phyloP scores from a whole-genome alignment of 352 stramenopile genomes.

The Globisporangium splendens region DNA sequence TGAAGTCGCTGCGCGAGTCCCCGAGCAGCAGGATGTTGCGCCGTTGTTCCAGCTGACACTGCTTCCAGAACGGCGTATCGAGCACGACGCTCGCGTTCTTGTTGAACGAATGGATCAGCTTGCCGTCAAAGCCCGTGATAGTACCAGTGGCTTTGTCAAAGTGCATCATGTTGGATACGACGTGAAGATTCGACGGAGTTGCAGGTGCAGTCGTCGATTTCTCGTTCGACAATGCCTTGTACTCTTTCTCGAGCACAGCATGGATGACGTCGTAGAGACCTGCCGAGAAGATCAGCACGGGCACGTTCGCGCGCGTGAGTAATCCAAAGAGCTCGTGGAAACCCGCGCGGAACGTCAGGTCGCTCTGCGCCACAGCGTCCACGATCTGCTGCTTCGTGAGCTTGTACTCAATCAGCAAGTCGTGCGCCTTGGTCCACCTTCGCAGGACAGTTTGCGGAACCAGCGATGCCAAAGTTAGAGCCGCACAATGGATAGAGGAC shows the following conservation, averaged over 20 bases:
- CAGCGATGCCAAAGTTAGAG: background rate
- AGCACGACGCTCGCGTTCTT: conserved; percentile 70
- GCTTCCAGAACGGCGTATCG: conserved; percentile 54
- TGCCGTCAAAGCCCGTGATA: conserved; percentile 53
- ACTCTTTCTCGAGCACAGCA: conserved; percentile 37
- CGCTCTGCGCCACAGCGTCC: conserved; percentile 27
- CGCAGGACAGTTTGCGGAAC: background rate
- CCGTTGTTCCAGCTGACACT: conserved; percentile 44
- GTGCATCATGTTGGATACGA: conserved; percentile 78
- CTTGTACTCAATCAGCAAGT: conserved; percentile 47
- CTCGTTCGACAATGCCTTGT: conserved; percentile 9
- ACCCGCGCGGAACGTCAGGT: conserved; percentile 37
- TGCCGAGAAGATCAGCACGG: conserved; percentile 60
- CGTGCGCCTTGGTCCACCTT: conserved; percentile 32
- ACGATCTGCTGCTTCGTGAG: conserved; percentile 38
- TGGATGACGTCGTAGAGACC: conserved; percentile 59
- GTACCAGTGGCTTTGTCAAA: conserved; percentile 36
- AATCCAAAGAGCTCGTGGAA: conserved; percentile 45
- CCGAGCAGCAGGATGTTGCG: conserved; percentile 66
- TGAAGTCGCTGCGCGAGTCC: conserved; percentile 57
- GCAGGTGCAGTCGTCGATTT: background rate
- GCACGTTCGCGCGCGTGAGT: conserved; percentile 35
- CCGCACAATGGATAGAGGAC: no score
- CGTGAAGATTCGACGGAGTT: conserved; percentile 50
- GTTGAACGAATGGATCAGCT: conserved; percentile 73